Conservation (phyloP, 345 rosid genomes). For the Combretum micranthum region DNA sequence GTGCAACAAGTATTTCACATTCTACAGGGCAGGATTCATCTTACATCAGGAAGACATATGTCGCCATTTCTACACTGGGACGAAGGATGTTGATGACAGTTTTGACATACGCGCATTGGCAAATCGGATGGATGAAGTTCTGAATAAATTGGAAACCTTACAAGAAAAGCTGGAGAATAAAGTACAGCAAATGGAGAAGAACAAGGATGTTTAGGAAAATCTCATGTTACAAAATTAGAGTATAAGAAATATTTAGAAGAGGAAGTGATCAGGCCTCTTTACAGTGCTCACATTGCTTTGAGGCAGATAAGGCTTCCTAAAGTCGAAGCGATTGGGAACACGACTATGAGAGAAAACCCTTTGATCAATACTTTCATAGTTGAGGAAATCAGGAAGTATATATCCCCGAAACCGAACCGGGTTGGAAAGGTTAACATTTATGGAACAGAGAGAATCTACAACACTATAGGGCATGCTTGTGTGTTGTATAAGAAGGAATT, state of each 20-base stretch:
- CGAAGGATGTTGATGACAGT: constrained; percentile 35
- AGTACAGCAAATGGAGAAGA: constrained; percentile 57
- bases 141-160: constrained; percentile 41
- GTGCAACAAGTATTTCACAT: constrained; percentile 61
- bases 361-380: constrained; percentile 56
- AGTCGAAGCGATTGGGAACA: constrained; percentile 34
- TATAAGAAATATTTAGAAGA: constrained; percentile 51
- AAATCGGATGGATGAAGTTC: constrained; percentile 46
- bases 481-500: constrained; percentile 58
- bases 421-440: constrained; percentile 55
- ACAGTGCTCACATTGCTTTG: constrained; percentile 55
- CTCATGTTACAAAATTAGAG: constrained; percentile 36
- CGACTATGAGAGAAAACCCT: constrained; percentile 49
- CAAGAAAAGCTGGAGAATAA: constrained; percentile 58
- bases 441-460: constrained; percentile 59
- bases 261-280: constrained; percentile 70
- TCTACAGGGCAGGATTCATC: constrained; percentile 65
- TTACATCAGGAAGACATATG: constrained; percentile 62
- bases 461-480: constrained; percentile 79
- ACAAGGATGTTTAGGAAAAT: constrained; percentile 25
- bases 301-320: constrained; percentile 61
- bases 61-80: constrained; percentile 33
- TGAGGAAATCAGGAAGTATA: constrained; percentile 76
- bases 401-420: constrained; percentile 62
- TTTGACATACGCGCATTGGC: constrained; percentile 38